phyloP scores from a whole-genome alignment of 2,329 filamentous ascomycete genomes.

The Colletotrichum trifolii region DNA sequence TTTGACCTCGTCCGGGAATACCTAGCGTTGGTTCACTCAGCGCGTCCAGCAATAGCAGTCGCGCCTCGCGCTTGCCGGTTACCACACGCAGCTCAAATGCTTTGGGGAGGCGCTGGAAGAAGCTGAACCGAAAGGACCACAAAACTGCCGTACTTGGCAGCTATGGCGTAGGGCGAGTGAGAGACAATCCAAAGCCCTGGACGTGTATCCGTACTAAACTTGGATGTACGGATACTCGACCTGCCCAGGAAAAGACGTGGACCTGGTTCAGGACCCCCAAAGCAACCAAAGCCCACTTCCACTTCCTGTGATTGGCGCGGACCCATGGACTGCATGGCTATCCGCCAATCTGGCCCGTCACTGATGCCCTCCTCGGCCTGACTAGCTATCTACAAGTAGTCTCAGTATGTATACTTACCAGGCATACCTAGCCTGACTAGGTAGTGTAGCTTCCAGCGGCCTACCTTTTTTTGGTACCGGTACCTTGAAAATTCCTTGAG shows the following conservation, averaged over 20 bases:
- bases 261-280: slow-evolving; percentile 7
- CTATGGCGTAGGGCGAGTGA: slow-evolving; percentile 30
- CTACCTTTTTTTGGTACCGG: background rate
- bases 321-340: too few relatives aligned
- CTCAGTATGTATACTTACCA: too few relatives aligned
- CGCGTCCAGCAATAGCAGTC: slow-evolving; percentile 19
- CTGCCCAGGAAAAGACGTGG: too few relatives aligned
- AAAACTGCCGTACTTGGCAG: slow-evolving; percentile 20
- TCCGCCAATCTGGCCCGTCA: slow-evolving; percentile 27
- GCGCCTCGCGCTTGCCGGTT: slow-evolving; percentile 24
- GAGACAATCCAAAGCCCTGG: background rate
- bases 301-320: too few relatives aligned
- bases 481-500: background rate
- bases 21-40: slow-evolving; percentile 23
- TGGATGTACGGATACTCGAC: too few relatives aligned
- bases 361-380: slow-evolving; percentile 17
- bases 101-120: slow-evolving; percentile 24
- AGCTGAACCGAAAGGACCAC: slow-evolving; percentile 4
- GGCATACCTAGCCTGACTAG: too few relatives aligned
- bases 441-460: too few relatives aligned
- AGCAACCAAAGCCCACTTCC: too few relatives aligned
- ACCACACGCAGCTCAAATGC: too few relatives aligned
- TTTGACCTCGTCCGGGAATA: slow-evolving; percentile 16
- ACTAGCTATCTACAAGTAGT: slow-evolving; percentile 6
- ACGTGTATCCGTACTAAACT: too few relatives aligned